Base-by-base conservation (phyloP, 1,284 basidiomycete genomes). In the Pyrrhoderma noxium region DNA sequence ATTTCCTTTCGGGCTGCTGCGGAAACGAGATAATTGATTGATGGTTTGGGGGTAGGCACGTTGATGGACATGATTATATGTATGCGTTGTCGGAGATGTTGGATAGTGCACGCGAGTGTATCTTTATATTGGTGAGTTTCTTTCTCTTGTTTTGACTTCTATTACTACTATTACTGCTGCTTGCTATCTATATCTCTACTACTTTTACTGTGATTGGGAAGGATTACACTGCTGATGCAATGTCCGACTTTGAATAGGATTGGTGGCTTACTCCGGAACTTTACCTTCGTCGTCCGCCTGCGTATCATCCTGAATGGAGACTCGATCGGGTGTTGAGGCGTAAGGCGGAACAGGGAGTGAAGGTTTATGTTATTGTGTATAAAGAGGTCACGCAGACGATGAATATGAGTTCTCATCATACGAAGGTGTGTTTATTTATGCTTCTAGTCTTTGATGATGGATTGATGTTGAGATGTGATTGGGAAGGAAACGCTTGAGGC, bases 251-350 rank as follows among this genome's bases (percentile, higher is more conserved):
- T 25, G 37, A 16, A 22, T 55, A 85, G 76, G 91, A 93, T 61
- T 94, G 91, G 88, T 90, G 86, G 93, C 77, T 96, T 52, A 88
- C 88, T 0, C 93, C 93, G 1, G 93, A 96, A 64, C 70, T 96
- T 3, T 93, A 92, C 67, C 82, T 96, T 21, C 84, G 93, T 45
- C 85, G 94, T 14, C 94, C 94, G 0, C 84, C 92, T 1, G 86
- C 88, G 0, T 70, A 81, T 60, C 77, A 89, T 61, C 80, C 84
- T 5, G 82, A 94, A 64, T 97, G 84, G 80, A 78, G 93, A 18
- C 75, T 97, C 23, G 93, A 97, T 64, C 71, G 82, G 40, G 64
- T 97, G 8, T 72, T 97, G 41, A 74, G 87, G 67, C 79, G 85
- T 53, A 96, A 96, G 68, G 94, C 94, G 0, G 75, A 90, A 61